Base-by-base conservation (phyloP, 176 grass and related monocot species). In the Ampelocalamus luodianensis region DNA sequence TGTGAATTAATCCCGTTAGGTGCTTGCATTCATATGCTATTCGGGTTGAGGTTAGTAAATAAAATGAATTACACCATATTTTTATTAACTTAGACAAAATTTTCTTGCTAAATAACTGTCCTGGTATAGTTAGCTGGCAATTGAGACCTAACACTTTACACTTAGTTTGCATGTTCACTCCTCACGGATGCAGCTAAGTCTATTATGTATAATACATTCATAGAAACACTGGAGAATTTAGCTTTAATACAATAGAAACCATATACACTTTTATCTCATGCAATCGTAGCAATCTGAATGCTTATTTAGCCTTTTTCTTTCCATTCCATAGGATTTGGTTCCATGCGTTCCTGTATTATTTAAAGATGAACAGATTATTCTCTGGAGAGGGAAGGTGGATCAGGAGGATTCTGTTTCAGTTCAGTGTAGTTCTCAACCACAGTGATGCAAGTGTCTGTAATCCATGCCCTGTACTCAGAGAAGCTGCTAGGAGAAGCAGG, bases 321-420 rank as follows among this genome's bases (percentile, higher is more conserved):
- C 0, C 9, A 45, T 79, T 85, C 17, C 77, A 22, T 74, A 94
- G 92, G 90, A 94, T 77, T 88, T 92, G 87, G 93, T 94, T 68
- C 93, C 93, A 55, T 90, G 93, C 42, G 37, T 92, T 37, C 93
- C 88, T 74, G 51, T 94, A 60, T 44, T 89, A 29, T 94, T 94
- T 87, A 91, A 94, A 58, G 88, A 92, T 72, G 92, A 87, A 53
- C 92, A 94, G 43, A 90, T 94, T 77, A 79, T 94, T 71, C 68
- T 90, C 50, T 94, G 92, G 92, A 83, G 87, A 82, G 90, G 92
- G 46, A 94, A 88, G 26, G 46, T 27, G 32, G 29, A 38, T 34
- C 69, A 43, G 14, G 72, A 88, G 22, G 60, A 60, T 11, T 86
- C 38, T 18, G 48, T 50, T 86, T 82, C 62, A 26, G 17, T 2